Base-by-base conservation (phyloP, 352 stramenopile species). In the Phytophthora fragariaefolia region DNA sequence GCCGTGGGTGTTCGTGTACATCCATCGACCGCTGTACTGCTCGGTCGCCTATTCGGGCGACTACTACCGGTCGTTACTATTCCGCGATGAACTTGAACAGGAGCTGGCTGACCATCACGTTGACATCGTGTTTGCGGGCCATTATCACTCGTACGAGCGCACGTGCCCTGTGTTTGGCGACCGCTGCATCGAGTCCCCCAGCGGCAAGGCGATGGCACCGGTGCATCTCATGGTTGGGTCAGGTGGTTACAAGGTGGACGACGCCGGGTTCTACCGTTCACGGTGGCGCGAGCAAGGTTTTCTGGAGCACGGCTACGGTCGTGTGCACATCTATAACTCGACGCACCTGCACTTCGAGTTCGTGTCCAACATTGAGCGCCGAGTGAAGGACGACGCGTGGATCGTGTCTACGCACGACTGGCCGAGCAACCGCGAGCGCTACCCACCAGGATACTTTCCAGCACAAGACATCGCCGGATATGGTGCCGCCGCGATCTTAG, bases 131-230 rank as follows among this genome's bases (percentile, higher is more conserved):
- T 89, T 88, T 38, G 58, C 78, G 9, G 80, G 80, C 45, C 82
- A 91, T 58, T 79, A 83, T 23, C 82, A 89, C 56, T 79, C 76
- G 48, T 91, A 91, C 55, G 82, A 89, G 47, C 80, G 80, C 48
- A 89, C 80, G 12, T 87, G 76, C 23, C 65, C 80, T 5, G 80
- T 91, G 26, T 86, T 84, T 58, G 70, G 80, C 20, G 68, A 80
- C 45, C 64, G 66, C n/a, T 85, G 77, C 38, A 70, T 70, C 24
- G 65, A 76, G 20, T 72, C 71, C 17, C 58, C 71, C 0, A 68
- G 58, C 8, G 73, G 66, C 13, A 76, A 81, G 48, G 79, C 71
- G 10, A 71, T 85, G 53, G 82, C 77, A 1, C 77, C 79, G 3
- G 74, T 86, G 12, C 79, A 90, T 59, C 65, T 87, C 36, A 83